Base-by-base conservation (phyloP, 208 protist species). In the Trypanosoma conorhini region DNA sequence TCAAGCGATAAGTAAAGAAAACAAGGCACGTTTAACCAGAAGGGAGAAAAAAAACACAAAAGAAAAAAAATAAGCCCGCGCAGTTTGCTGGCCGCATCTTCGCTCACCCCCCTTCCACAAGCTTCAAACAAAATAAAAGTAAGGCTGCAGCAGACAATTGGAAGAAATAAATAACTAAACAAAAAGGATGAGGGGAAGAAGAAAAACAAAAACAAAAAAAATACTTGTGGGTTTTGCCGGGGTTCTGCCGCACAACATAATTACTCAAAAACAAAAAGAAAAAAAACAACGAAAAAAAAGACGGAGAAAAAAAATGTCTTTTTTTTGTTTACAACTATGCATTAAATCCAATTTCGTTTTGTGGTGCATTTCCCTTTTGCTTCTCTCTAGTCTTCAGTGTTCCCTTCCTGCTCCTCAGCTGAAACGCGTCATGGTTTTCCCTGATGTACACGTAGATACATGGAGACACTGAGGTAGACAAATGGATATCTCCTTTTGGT, bases 321-420 rank as follows among this genome's bases (percentile, higher is more conserved):
- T 48, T 15, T 48, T 15, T 42, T 42, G 12, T 12, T 42, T 42
- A 42, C 38, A 12, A 42, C 8, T 42, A 42, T 42, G 12, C 5
- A 5, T 42, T 12, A 42, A 13, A 42, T 13, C 38, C 5, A 42
- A 42, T 12, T 12, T 42, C 38, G 38, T 42, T 42, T 42, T 42
- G 38, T 42, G 5, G 5, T 42, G 38, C 38, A 12, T 42, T 42
- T 42, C 12, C 8, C 8, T 42, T 42, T 42, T 5, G 5, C 12
- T 42, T 42, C 38, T 42, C 38, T 42, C 38, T 42, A 12, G 8
- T 12, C 38, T 42, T 42, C 8, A 42, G 12, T 42, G n/a, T 42
- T 61, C 42, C 48, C 70, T 48, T 72, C 40, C 55, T 70, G 22
- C 62, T 52, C 46, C 5, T 69, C 19, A 56, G 42, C 38, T 42